Percentiles rank a stretch among this genome's conserved stretches.
These are phyloP conservation scores for Zasmidium citrigriseum DNA, from an alignment of 2,329 filamentous ascomycete genomes.

Conservation along the genomic window DNA sequence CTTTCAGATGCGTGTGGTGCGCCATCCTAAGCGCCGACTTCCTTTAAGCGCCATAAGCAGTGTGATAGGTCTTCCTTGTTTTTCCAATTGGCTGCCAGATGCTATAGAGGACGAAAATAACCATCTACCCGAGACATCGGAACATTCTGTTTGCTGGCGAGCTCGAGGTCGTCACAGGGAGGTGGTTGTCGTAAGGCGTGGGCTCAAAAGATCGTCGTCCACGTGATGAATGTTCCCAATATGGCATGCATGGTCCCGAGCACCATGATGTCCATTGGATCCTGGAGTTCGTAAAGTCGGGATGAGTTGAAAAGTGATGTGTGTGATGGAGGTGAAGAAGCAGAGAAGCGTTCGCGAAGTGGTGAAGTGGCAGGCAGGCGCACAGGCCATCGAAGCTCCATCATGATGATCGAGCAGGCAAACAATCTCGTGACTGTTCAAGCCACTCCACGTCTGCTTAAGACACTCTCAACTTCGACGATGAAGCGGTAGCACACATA, in stretches of 20 bases:
- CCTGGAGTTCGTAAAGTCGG: too few relatives aligned
- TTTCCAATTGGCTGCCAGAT: not conserved
- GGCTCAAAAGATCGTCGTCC: not conserved
- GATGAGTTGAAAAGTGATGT: too few relatives aligned
- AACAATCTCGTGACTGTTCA: not conserved
- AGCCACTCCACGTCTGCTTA: not conserved
- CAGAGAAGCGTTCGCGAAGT: not conserved
- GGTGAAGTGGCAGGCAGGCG: not conserved
- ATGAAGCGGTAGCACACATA: constrained; percentile 9
- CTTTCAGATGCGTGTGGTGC: constrained; percentile 7
- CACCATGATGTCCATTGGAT: not conserved
- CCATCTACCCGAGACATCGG: not conserved
- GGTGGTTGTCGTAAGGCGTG: not conserved
- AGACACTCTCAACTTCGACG: not conserved
- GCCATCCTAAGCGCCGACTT: constrained; percentile 24
- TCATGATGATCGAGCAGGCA: not conserved
- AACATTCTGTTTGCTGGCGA: not conserved
- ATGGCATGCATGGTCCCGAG: not conserved
- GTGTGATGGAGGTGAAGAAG: not conserved
- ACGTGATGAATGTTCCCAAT: not conserved
- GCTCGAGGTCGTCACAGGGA: not conserved
- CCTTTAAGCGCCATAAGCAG: constrained; percentile 19
- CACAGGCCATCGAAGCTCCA: not conserved
- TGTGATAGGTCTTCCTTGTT: not conserved
- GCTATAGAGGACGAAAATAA: not conserved